These are phyloP conservation scores for Nasturtium officinale DNA, from an alignment of 345 rosid species.

Conservation along the genomic window DNA sequence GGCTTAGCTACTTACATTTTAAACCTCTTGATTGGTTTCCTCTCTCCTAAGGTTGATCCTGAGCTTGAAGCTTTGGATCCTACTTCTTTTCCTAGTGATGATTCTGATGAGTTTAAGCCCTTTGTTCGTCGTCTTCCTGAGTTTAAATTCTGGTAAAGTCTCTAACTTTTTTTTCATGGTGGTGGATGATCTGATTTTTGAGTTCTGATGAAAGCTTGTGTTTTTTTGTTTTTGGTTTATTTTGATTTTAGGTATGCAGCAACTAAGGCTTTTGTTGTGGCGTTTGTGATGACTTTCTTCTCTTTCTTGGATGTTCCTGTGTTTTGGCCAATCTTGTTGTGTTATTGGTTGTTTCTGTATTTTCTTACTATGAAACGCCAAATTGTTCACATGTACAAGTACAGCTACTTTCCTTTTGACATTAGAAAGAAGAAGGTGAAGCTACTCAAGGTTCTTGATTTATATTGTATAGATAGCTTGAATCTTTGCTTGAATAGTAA, in stretches of 20 bases:
- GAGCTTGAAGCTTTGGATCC: conserved; percentile 67
- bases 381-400: conserved; percentile 66
- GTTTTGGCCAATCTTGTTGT: conserved; percentile 81
- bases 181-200: conserved; percentile 18
- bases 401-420: conserved; percentile 65
- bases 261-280: conserved; percentile 75
- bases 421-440: conserved; percentile 46
- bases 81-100: conserved; percentile 52
- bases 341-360: conserved; percentile 76
- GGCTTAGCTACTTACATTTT: conserved; percentile 74
- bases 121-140: conserved; percentile 85
- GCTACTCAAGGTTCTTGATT: conserved; percentile 13
- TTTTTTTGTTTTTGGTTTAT: not conserved
- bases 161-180: not conserved
- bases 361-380: conserved; percentile 75
- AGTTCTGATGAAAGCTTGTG: not conserved
- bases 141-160: conserved; percentile 70
- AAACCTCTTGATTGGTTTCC: conserved; percentile 79
- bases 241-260: conserved; percentile 60
- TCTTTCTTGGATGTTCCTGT: conserved; percentile 82
- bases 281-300: conserved; percentile 71
- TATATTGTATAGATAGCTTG: not conserved
- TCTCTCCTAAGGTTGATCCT: conserved; percentile 78
- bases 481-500: not conserved
- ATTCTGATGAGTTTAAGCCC: conserved; percentile 70